Percentiles rank a stretch among this genome's conserved stretches.
phyloP scores from a whole-genome alignment of 2,329 filamentous ascomycete species.

The Penicillium psychrosexuale region DNA sequence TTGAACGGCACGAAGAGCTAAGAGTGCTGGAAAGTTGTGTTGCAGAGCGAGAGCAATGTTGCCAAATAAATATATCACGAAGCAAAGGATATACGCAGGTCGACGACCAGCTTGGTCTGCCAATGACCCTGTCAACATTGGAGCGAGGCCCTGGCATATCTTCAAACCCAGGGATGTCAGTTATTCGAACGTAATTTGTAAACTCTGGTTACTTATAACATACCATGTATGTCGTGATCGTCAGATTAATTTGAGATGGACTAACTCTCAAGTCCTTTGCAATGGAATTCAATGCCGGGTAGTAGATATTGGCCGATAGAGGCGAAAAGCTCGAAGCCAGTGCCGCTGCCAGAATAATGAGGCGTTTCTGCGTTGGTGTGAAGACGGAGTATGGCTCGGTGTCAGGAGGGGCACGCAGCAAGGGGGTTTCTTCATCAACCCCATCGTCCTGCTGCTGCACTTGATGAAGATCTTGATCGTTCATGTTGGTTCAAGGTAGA shows the following conservation, averaged over 20 bases:
- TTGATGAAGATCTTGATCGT: background rate
- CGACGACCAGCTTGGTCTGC: constrained; percentile 49
- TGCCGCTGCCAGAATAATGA: constrained; percentile 39
- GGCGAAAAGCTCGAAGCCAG: constrained; percentile 44
- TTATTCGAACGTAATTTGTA: background rate
- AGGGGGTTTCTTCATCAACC: constrained; percentile 15
- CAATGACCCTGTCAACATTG: constrained; percentile 48
- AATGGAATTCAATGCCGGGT: constrained; percentile 30
- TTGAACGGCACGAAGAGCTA: constrained; percentile 44
- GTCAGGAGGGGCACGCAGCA: constrained; percentile 5
- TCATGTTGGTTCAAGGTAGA: background rate
- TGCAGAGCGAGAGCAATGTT: constrained; percentile 44
- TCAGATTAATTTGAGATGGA: constrained; percentile 24
- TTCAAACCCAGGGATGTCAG: constrained; percentile 1
- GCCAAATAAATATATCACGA: constrained; percentile 42
- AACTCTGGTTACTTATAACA: background rate
- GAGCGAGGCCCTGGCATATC: constrained; percentile 52
- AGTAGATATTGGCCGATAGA: constrained; percentile 43
- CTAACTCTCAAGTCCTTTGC: constrained; percentile 27
- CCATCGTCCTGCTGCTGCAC: background rate
- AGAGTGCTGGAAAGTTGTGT: constrained; percentile 36
- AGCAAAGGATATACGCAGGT: constrained; percentile 48
- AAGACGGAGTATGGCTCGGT: constrained; percentile 31
- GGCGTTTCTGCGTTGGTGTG: constrained; percentile 31
- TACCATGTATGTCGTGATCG: constrained; percentile 38